Percentiles rank a stretch among this genome's conserved stretches.
Evolutionary conservation across 768 basidiomycete species (phyloP).

Genomic region (Gelatoporia subvermispora): DNA sequence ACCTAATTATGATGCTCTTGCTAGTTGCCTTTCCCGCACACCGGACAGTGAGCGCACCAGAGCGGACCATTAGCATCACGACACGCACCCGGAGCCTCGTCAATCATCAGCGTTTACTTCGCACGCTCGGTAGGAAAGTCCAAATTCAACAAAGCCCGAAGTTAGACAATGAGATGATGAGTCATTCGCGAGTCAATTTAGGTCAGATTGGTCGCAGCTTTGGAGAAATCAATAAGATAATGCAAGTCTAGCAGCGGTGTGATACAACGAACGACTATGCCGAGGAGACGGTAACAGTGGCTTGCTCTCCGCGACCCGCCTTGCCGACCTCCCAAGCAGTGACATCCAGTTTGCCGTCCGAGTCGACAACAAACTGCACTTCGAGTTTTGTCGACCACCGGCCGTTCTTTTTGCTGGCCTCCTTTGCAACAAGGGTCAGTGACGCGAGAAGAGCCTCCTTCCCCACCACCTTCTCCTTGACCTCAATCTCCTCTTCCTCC

Average conservation of each 20-base stretch:
- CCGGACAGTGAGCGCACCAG: too few relatives aligned
- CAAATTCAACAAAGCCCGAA: too few relatives aligned
- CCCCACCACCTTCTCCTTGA: conserved; percentile 54
- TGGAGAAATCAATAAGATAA: not conserved
- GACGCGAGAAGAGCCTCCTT: conserved; percentile 48
- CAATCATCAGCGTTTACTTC: too few relatives aligned
- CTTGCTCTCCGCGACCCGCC: conserved; percentile 28
- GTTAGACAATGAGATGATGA: too few relatives aligned
- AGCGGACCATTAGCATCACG: too few relatives aligned
- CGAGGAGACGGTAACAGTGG: conserved; percentile 22
- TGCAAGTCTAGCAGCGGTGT: not conserved
- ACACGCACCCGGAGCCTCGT: too few relatives aligned
- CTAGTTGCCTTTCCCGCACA: too few relatives aligned
- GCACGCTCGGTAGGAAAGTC: too few relatives aligned
- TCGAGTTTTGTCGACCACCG: conserved; percentile 50
- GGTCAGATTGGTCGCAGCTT: too few relatives aligned
- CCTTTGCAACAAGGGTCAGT: conserved; percentile 30
- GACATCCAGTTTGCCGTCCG: conserved; percentile 32
- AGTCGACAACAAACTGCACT: conserved; percentile 32
- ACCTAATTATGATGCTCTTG: too few relatives aligned
- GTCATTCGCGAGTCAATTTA: too few relatives aligned
- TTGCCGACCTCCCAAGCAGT: conserved; percentile 34
- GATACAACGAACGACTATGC: conserved; percentile 5
- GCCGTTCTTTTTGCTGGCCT: conserved; percentile 38
- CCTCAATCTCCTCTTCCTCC: conserved; percentile 55